Conservation (phyloP, 805 yeast species). For the Spathaspora girioi region DNA sequence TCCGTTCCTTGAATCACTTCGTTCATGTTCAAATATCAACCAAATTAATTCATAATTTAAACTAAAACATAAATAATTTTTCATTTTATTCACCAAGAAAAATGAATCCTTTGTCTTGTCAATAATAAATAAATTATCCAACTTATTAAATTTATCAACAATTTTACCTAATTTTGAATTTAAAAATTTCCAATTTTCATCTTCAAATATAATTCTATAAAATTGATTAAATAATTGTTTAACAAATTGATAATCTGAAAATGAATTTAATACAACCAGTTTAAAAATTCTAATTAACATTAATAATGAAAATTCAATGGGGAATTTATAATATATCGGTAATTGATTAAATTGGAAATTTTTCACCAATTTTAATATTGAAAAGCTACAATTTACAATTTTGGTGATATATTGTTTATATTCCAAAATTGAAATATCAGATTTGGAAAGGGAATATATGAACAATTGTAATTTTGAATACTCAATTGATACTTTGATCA, state of each 20-base stretch:
- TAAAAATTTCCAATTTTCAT: slow-evolving; percentile 20
- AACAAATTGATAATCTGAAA: slow-evolving; percentile 21
- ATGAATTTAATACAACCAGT: slow-evolving; percentile 25
- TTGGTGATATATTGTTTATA: slow-evolving; percentile 26
- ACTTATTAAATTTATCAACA: slow-evolving; percentile 19
- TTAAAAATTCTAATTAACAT: slow-evolving; percentile 28
- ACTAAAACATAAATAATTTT: slow-evolving; percentile 31
- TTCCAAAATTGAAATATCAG: slow-evolving; percentile 21
- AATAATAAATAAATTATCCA: slow-evolving; percentile 9
- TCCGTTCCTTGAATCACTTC: slow-evolving; percentile 1
- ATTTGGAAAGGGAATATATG: slow-evolving; percentile 28
- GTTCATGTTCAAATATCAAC: slow-evolving; percentile 28
- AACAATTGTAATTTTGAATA: slow-evolving; percentile 37
- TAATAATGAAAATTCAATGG: slow-evolving; percentile 30
- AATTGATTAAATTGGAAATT: slow-evolving; percentile 17
- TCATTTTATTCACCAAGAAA: slow-evolving; percentile 31
- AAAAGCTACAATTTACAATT: slow-evolving; percentile 24
- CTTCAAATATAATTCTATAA: slow-evolving; percentile 14
- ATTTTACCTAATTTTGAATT: slow-evolving; percentile 20
- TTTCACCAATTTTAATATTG: slow-evolving; percentile 20
- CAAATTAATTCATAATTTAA: slow-evolving; percentile 38
- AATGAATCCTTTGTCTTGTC: slow-evolving; percentile 12
- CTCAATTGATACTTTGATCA: slow-evolving; percentile 30
- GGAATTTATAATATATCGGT: slow-evolving; percentile 40
- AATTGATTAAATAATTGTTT: slow-evolving; percentile 21